Conservation (phyloP, 2,329 filamentous ascomycete genomes). For the Cladophialophora immunda region DNA sequence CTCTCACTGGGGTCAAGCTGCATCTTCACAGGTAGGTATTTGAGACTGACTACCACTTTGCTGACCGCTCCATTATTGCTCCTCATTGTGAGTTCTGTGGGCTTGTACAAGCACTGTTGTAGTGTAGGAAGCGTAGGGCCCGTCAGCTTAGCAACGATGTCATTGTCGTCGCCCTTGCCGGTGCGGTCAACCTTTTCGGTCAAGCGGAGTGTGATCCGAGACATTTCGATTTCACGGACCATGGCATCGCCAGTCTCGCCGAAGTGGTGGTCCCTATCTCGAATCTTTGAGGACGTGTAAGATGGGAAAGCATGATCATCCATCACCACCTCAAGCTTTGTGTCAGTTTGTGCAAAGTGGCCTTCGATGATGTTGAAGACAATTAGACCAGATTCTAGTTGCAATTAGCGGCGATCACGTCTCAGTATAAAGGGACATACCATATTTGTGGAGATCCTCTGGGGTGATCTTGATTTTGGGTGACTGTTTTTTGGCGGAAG, state of each 20-base stretch:
- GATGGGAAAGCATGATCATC: slow-evolving; percentile 95
- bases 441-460: slow-evolving; percentile 82
- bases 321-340: slow-evolving; percentile 85
- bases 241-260: slow-evolving; percentile 95
- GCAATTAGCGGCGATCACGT: slow-evolving; percentile 46
- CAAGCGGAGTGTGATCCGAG: slow-evolving; percentile 85
- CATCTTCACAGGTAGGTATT: slow-evolving; percentile 96
- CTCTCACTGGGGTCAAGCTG: slow-evolving; percentile 91
- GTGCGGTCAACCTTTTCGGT: slow-evolving; percentile 80
- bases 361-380: slow-evolving; percentile 95
- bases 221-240: slow-evolving; percentile 96
- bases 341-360: slow-evolving; percentile 78
- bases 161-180: slow-evolving; percentile 71
- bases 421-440: slow-evolving; percentile 52
- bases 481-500: slow-evolving; percentile 62
- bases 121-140: slow-evolving; percentile 88
- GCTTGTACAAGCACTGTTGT: slow-evolving; percentile 90
- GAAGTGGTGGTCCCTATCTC: slow-evolving; percentile 73
- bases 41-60: slow-evolving; percentile 88
- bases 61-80: slow-evolving; percentile 78
- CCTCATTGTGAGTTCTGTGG: slow-evolving; percentile 80
- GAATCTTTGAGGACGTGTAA: slow-evolving; percentile 81
- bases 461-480: slow-evolving; percentile 81
- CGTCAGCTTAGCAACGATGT: slow-evolving; percentile 81
- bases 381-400: slow-evolving; percentile 82